Evolutionary conservation across 192 early-diverging fungal genomes (phyloP), one percentile per base, ranked within the genome.

Genomic region (Coemansia sp.): DNA sequence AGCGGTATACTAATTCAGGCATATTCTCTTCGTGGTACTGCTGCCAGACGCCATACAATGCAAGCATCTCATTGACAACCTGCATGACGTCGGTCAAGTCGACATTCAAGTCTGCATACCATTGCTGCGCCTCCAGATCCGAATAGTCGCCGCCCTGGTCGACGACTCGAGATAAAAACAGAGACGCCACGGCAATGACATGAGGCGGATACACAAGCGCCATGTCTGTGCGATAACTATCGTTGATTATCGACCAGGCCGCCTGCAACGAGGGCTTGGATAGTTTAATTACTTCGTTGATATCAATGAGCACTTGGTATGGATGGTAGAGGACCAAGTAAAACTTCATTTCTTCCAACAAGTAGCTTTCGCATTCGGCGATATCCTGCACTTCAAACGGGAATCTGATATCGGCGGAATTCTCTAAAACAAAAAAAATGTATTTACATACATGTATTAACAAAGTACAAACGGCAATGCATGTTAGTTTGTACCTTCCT

Each of bases 321-420:
- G 94, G 91, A 55, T 96, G 92, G 60, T 83, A 92, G 0, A 93
- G 82, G 48, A 95, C 85, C 44, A 91, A 60, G 54, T 89, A 91
- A 50, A 93, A 96, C 60, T 93, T 85, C 49, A 96, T 80, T 17
- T 92, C 92, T 57, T 96, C 94, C 26, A 96, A 32, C 24, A 96
- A 53, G 49, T 94, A 91, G 64, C 91, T 94, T 56, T 96, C 94
- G 70, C 89, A 93, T 40, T 94, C 94, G 22, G 94, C 91, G 36
- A 96, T 81, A 50, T 87, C 84, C 14, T 71, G 64, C 28, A 81
- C 74, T 15, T 90, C 89, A 47, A 90, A 93, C 5, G 52, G 52
- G 30, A 78, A 78, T 17, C 55, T 56, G 15, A 79, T 70, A 9
- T 71, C 66, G 15, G 46, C 10, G 20, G 67, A 67, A 15, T 54